Evolutionary conservation across 2,329 filamentous ascomycete species (phyloP), one percentile per base, ranked within the genome.

Genomic region (Colletotrichum siamense): DNA sequence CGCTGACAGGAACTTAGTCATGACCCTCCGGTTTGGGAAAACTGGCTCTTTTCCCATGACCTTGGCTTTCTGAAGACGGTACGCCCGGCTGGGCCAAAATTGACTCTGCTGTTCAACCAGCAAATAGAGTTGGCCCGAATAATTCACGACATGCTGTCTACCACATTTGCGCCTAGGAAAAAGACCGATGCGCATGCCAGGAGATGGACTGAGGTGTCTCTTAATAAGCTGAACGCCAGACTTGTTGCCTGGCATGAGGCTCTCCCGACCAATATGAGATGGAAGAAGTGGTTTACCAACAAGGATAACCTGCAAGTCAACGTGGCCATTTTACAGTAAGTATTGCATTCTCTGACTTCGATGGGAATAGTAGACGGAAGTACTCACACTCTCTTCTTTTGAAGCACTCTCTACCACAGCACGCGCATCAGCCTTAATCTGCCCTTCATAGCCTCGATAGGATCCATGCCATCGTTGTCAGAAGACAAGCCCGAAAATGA

Each of bases 91-190:
- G 81, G 80, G 15, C 78, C 71, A 5, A 74, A 64, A 7, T 78
- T 64, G 62, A 78, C n/a, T 65, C 65, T 8, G 5, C 65, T 79
- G 39, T 76, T 79, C 61, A 76, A 79, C 6, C 77, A 81, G 44
- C 77, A 80, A 26, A 78, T 79, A 18, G 78, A 79, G n/a, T 34
- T 81, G 6, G 72, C 77, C 5, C 69, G 78, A 26, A 74, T 80
- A 3, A 77, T 80, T 6, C 78, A 81, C 36, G 76, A 76, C 5
- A 80, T 80, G 79, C 72, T 81, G 1, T 74, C 72, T 8, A 52
- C 69, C 3, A 74, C 72, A 4, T 74, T 74, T 4, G 67, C 67
- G 3, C 72, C 67, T 3, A 57, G 22, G 3, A 71, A 74, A 30
- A 70, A 65, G 32, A 74, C 63, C 2, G 72, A 74, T 44, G 39